Percentiles rank a stretch among this genome's conserved stretches.
Conservation (phyloP, 805 yeast species). For the Cyberlindnera subsufficiens region DNA sequence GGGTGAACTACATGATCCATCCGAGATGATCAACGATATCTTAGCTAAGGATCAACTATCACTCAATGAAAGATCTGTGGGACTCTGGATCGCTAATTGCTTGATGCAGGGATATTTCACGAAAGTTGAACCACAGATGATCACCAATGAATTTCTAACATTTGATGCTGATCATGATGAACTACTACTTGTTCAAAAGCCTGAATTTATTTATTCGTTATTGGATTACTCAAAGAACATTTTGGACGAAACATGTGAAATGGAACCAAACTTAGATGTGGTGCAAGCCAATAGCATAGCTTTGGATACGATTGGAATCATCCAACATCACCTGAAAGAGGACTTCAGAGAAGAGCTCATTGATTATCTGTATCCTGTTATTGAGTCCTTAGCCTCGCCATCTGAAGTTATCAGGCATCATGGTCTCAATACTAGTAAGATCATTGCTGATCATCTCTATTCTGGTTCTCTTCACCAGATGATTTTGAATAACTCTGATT, state of each 20-base stretch:
- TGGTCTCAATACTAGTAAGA: constrained; percentile 46
- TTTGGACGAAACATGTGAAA: constrained; percentile 29
- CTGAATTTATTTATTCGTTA: constrained; percentile 25
- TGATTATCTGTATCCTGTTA: constrained; percentile 65
- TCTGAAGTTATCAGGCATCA: constrained; percentile 38
- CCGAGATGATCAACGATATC: constrained; percentile 16
- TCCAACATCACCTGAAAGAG: constrained; percentile 22
- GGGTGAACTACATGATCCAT: constrained; percentile 16
- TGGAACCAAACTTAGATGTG: constrained; percentile 6
- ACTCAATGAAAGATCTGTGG: constrained; percentile 19
- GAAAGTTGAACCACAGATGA: constrained; percentile 6
- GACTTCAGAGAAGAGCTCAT: constrained; percentile 46
- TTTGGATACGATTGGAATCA: constrained; percentile 35
- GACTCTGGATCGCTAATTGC: constrained; percentile 35
- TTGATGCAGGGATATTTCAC: constrained; percentile 23
- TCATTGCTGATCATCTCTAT: constrained; percentile 47
- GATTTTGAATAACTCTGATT: constrained; percentile 68
- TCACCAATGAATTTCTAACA: constrained; percentile 23
- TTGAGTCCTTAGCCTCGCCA: constrained; percentile 64
- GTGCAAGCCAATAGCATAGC: constrained; percentile 29
- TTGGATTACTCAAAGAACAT: constrained; percentile 38
- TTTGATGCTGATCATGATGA: constrained; percentile 23
- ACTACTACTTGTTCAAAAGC: constrained; percentile 11
- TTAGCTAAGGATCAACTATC: constrained; percentile 15
- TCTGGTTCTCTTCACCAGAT: constrained; percentile 50